Evolutionary conservation across 306 rosid species (phyloP).

Genomic region (Betula pendula): DNA sequence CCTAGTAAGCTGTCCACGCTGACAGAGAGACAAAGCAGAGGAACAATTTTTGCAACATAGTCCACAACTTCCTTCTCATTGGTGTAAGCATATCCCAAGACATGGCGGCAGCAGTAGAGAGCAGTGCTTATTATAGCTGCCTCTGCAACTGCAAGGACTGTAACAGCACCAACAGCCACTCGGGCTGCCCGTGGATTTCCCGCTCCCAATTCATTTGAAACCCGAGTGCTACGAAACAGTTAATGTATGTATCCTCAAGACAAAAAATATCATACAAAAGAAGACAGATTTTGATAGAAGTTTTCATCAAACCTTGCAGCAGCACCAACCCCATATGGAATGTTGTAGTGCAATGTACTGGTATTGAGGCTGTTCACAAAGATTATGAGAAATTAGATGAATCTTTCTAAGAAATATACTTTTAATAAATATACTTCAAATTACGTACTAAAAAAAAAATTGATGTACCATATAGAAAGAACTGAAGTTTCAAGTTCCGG

Average conservation of each 20-base stretch:
- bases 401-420: too few relatives aligned
- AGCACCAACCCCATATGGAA: conserved; percentile 62
- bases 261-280: neutral
- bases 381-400: conserved; percentile 14
- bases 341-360: conserved; percentile 47
- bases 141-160: conserved; percentile 42
- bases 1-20: conserved; percentile 37
- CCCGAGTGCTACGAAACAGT: conserved; percentile 48
- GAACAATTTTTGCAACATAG: conserved; percentile 46
- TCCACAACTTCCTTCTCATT: conserved; percentile 47
- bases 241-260: too few relatives aligned
- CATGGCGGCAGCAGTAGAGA: conserved; percentile 30
- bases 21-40: conserved; percentile 46
- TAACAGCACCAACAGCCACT: conserved; percentile 35
- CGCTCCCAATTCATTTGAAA: conserved; percentile 70
- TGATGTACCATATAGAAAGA: conserved; percentile 50
- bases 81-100: conserved; percentile 61
- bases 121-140: conserved; percentile 31
- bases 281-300: neutral
- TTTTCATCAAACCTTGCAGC: conserved; percentile 50
- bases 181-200: conserved; percentile 52
- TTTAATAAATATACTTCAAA: too few relatives aligned
- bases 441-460: too few relatives aligned
- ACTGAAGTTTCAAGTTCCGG: conserved; percentile 59
- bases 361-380: conserved; percentile 48